These are phyloP conservation scores for Gymnopilus dilepis DNA, from an alignment of 768 basidiomycete species.

Conservation along the genomic window DNA sequence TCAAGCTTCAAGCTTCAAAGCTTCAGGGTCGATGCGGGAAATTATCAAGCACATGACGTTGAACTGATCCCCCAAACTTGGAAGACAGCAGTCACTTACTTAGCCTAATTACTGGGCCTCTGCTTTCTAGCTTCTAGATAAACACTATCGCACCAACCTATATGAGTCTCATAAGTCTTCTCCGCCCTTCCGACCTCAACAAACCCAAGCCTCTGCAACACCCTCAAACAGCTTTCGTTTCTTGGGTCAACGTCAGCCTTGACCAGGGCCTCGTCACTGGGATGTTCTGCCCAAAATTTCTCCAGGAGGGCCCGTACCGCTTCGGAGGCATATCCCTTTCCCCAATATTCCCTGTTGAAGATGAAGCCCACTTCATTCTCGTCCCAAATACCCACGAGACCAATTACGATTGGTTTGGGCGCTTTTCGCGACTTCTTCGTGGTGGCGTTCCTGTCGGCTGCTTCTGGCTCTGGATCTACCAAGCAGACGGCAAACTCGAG, in stretches of 20 bases:
- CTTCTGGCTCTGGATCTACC: not conserved
- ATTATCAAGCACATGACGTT: too few species aligned
- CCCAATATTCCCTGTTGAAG: conserved; percentile 27
- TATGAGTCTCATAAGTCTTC: conserved; percentile 28
- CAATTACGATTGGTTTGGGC: conserved; percentile 19
- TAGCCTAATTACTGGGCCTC: too few species aligned
- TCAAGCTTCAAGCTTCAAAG: too few species aligned
- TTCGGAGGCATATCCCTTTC: conserved; percentile 31
- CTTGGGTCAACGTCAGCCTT: conserved; percentile 32
- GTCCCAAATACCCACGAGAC: conserved; percentile 28
- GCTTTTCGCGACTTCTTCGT: not conserved
- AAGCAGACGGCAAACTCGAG: conserved; percentile 27
- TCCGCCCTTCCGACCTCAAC: conserved; percentile 23
- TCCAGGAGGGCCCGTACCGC: conserved; percentile 26
- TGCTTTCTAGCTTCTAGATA: conserved; percentile 24
- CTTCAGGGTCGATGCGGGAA: too few species aligned
- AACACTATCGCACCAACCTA: conserved; percentile 33
- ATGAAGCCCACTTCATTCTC: conserved; percentile 30
- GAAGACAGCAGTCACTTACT: too few species aligned
- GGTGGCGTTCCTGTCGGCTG: not conserved
- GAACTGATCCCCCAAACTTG: too few species aligned
- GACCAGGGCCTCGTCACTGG: conserved; percentile 1
- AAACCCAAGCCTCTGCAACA: conserved; percentile 28
- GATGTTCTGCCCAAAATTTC: conserved; percentile 18
- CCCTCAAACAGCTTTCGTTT: conserved; percentile 20